phyloP scores from a whole-genome alignment of 2,329 filamentous ascomycete species.

The Penicillium sp. region DNA sequence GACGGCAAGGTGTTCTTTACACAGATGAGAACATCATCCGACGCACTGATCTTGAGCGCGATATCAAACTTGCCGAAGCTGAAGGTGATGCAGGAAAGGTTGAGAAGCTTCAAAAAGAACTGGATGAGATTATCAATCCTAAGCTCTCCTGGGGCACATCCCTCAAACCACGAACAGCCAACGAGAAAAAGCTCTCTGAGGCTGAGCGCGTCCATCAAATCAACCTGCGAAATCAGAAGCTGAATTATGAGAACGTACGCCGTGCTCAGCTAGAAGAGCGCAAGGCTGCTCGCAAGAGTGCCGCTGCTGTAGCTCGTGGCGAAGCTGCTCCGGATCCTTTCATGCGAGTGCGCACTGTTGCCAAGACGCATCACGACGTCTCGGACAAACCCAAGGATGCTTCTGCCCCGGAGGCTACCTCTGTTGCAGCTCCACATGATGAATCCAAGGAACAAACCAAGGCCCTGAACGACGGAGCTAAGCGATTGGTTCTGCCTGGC shows the following conservation, averaged over 20 bases:
- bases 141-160: constrained; percentile 69
- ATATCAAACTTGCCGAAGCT: constrained; percentile 61
- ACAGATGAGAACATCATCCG: constrained; percentile 61
- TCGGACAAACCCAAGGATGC: constrained; percentile 37
- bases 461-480: too few relatives aligned
- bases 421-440: neutral
- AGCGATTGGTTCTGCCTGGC: too few relatives aligned
- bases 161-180: constrained; percentile 48
- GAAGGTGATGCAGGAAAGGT: constrained; percentile 57
- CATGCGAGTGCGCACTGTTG: constrained; percentile 59
- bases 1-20: constrained; percentile 62
- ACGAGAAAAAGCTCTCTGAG: constrained; percentile 52
- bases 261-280: constrained; percentile 82
- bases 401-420: constrained; percentile 29
- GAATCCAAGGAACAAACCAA: too few relatives aligned
- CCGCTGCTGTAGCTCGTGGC: constrained; percentile 57
- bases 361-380: constrained; percentile 62
- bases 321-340: constrained; percentile 52
- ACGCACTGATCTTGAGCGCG: constrained; percentile 60
- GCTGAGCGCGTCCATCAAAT: constrained; percentile 77
- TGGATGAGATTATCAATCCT: constrained; percentile 45
- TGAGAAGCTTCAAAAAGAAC: constrained; percentile 45
- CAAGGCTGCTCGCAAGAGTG: constrained; percentile 54
- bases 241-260: constrained; percentile 84
- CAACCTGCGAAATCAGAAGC: constrained; percentile 75